phyloP scores from a whole-genome alignment of 306 rosid genomes.

The Adenanthera pavonina region DNA sequence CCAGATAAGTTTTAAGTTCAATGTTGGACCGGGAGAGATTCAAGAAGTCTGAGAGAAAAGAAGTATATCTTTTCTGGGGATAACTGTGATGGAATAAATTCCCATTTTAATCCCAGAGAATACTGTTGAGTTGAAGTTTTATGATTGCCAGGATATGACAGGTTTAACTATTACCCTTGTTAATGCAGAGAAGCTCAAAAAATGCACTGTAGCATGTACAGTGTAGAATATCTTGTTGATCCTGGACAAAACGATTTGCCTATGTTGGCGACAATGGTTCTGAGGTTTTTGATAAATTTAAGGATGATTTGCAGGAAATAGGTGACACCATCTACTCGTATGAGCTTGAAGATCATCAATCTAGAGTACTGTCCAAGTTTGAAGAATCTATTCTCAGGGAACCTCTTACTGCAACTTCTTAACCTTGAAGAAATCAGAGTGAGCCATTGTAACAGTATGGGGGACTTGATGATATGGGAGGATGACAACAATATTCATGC shows the following conservation, averaged over 20 bases:
- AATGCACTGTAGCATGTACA: slow-evolving; percentile 10
- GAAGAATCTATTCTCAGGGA: slow-evolving; percentile 34
- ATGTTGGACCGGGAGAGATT: slow-evolving; percentile 29
- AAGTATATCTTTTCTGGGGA: slow-evolving; percentile 7
- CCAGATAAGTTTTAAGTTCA: slow-evolving; percentile 23
- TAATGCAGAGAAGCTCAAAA: slow-evolving; percentile 13
- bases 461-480: slow-evolving; percentile 28
- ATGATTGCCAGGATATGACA: slow-evolving; percentile 24
- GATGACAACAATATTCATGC: not conserved
- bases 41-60: slow-evolving; percentile 25
- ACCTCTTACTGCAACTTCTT: slow-evolving; percentile 15
- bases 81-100: not conserved
- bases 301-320: slow-evolving; percentile 14
- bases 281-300: slow-evolving; percentile 22
- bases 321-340: slow-evolving; percentile 3
- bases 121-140: slow-evolving; percentile 24
- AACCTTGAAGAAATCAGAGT: slow-evolving; percentile 38
- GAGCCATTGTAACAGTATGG: slow-evolving; percentile 17
- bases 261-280: slow-evolving; percentile 24
- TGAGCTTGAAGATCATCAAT: slow-evolving; percentile 26
- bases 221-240: slow-evolving; percentile 24
- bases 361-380: slow-evolving; percentile 33
- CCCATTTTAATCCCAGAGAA: slow-evolving; percentile 10
- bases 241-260: not conserved
- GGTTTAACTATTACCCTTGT: slow-evolving; percentile 20